These are phyloP conservation scores for Aspergillus fischeri DNA, from an alignment of 2,329 filamentous ascomycete genomes.

Conservation along the genomic window DNA sequence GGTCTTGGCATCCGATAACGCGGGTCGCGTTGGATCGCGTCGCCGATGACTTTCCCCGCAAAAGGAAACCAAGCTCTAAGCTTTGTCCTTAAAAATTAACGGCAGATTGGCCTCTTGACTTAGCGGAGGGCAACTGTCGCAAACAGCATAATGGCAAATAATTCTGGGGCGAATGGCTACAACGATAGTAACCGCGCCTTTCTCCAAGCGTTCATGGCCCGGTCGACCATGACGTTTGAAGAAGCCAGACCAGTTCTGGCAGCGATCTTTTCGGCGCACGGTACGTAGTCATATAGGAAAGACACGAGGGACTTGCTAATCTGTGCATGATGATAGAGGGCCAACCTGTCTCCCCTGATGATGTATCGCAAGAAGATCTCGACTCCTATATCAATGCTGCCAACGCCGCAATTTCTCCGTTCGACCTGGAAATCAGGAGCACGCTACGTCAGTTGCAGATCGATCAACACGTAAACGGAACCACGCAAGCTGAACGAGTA, in stretches of 20 bases:
- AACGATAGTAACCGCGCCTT: constrained; percentile 77
- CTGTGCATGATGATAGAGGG: constrained; percentile 32
- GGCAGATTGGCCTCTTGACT: not conserved
- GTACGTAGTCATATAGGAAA: constrained; percentile 24
- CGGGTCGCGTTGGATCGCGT: constrained; percentile 13
- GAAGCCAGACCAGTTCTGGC: constrained; percentile 73
- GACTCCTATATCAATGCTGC: constrained; percentile 64
- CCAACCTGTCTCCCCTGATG: constrained; percentile 49
- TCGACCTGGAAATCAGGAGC: constrained; percentile 84
- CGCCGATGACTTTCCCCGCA: not conserved
- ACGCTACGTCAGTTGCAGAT: constrained; percentile 62
- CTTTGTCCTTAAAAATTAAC: not conserved
- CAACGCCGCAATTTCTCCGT: constrained; percentile 67
- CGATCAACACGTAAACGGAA: constrained; percentile 7
- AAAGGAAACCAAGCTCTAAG: not conserved
- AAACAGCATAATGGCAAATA: constrained; percentile 10
- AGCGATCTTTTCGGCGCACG: constrained; percentile 63
- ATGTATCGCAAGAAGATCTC: constrained; percentile 67
- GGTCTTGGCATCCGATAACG: constrained; percentile 10
- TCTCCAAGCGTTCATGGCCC: constrained; percentile 79
- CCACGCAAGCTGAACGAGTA: constrained; percentile 48
- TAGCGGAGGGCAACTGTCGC: not conserved
- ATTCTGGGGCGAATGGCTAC: constrained; percentile 37
- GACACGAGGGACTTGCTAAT: not conserved
- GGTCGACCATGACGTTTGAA: constrained; percentile 69